Base-by-base conservation (phyloP, 805 yeast genomes). In the Lipomyces starkeyi region DNA sequence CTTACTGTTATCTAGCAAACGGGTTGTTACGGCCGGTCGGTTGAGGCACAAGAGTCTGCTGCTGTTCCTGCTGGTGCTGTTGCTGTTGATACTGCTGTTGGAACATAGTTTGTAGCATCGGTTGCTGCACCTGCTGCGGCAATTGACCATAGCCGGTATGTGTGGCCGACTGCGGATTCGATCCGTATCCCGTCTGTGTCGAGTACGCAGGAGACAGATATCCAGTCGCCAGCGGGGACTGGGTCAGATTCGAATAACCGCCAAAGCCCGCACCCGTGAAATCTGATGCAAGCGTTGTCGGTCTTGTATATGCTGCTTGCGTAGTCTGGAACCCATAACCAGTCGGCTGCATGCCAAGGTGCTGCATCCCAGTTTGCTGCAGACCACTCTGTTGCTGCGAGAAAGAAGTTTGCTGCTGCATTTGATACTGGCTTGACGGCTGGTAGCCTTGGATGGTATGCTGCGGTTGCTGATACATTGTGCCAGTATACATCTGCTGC, bases 371-470 rank as follows among this genome's bases (percentile, higher is more conserved):
- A 2, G 54, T 2, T 17, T 43, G 49, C 49, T 43, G 49, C 49
- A 43, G 22, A 43, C 49, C 49, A n/a, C 13, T 6, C 49, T 43
- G 49, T n/a, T 17, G 22, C 20, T 17, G 49, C 49, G 49, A 43
- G 49, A 43, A 17, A 17, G 22, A 17, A 6, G 49, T 17, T 8
- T 22, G 49, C 22, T 13, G 22, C 1, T 37, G 61, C 52, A 20
- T 20, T 97, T 97, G 3, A 95, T 91, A 74, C 98, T 98, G 69
- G 91, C 88, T 27, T 97, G 91, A 79, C 91, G 92, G 74, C 94
- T 84, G 77, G 93, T 93, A n/a, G 86, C 89, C 88, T 1, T 95
- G 88, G 72, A 85, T 86, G 0, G 98, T 94, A 77, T 90, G 94
- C 76, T 94, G 98, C 58, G 97, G 96, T 2, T 98, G 97, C 65